These are phyloP conservation scores for Sclerotinia subarctica DNA, from an alignment of 2,329 filamentous ascomycete species.

Conservation along the genomic window DNA sequence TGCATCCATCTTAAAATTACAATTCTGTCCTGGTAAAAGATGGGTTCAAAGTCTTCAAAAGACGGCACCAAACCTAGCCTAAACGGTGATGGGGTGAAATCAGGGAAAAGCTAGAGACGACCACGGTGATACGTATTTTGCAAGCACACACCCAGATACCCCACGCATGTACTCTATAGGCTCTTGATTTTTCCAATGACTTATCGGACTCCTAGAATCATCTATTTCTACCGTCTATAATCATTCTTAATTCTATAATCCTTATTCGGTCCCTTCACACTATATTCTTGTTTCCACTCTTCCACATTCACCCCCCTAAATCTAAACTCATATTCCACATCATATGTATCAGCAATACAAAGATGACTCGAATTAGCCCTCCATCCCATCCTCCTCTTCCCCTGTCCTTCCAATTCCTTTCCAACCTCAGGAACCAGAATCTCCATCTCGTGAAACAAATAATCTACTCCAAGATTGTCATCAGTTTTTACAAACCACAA, in stretches of 20 bases:
- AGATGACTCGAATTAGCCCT: conserved; percentile 64
- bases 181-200: neutral
- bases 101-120: neutral
- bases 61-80: neutral
- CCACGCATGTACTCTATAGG: neutral
- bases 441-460: conserved; percentile 72
- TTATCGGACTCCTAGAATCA: too few relatives aligned
- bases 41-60: neutral
- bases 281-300: conserved; percentile 60
- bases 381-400: conserved; percentile 2
- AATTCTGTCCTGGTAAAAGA: too few relatives aligned
- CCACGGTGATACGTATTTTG: neutral
- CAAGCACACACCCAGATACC: neutral
- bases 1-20: too few relatives aligned
- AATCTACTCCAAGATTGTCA: conserved; percentile 56
- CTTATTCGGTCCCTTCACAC: conserved; percentile 69
- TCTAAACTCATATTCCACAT: conserved; percentile 65
- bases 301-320: conserved; percentile 56
- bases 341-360: conserved; percentile 69
- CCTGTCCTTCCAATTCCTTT: neutral
- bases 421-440: conserved; percentile 46
- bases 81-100: too few relatives aligned
- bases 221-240: conserved; percentile 41
- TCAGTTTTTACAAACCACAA: conserved; percentile 72
- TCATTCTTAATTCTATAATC: conserved; percentile 61